Base-by-base conservation (phyloP, 1,284 basidiomycete species). In the Tetrapyrgos nigripes region DNA sequence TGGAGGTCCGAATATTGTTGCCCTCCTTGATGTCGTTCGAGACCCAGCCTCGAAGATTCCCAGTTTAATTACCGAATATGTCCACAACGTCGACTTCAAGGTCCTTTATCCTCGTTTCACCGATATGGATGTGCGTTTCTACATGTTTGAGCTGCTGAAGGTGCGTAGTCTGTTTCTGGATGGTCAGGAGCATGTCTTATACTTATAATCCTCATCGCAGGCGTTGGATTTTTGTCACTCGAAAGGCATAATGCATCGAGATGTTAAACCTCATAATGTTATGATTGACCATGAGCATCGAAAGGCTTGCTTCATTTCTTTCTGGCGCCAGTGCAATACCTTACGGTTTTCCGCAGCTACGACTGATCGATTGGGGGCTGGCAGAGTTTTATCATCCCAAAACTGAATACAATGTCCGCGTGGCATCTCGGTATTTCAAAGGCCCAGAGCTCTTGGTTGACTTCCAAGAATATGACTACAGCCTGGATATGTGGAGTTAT, bases 281-380 rank as follows among this genome's bases (percentile, higher is more conserved):
- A 98, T 99, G 96, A 98, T 99, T 75, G 97, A 99, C 77, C 96
- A 98, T 71, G 94, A 98, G 70, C 91, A 92, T 74, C 89, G 94
- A 71, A 96, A 96, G 83, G 94, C 93, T 70, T 63, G 81, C 68
- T 23, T 11, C 19, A 5, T 40, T 29, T 24, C 21, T 23, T 46
- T 21, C 19, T 17, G 52, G 21, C 3, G 4, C 31, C 28, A 17
- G 43, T 4, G 45, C 37, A 19, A 58, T 40, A n/a, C 40, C 3
- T 26, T 2, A 50, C 40, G 45, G 43, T 54, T 24, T 21, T 24
- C 28, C 43, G 19, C 70, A 96, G 92, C 82, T 98, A 57, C 92
- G 97, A 35, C 82, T 99, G 57, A 99, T 99, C 73, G 97, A 99
- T 80, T 99, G 97, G 97, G 97, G 97, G 71, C 81, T 99, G 66